phyloP scores from a whole-genome alignment of 164 flowering plant species.

The Euptelea pleiosperma region DNA sequence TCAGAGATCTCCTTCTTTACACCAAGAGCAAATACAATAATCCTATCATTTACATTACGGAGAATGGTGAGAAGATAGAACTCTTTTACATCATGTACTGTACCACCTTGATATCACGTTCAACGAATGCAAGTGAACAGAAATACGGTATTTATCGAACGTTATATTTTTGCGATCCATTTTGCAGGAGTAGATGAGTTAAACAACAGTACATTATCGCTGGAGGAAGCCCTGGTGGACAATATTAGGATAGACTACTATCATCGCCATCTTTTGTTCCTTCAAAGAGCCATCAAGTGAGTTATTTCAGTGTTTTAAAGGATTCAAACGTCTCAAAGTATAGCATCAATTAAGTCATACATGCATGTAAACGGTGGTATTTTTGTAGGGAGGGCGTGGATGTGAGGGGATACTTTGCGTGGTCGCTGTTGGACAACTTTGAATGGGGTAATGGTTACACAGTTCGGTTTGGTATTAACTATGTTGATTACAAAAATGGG shows the following conservation, averaged over 20 bases:
- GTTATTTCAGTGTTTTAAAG: too few species aligned
- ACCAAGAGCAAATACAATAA: conserved; percentile 36
- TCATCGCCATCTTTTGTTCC: conserved; percentile 21
- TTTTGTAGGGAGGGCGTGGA: too few species aligned
- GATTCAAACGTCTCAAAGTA: too few species aligned
- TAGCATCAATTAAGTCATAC: background rate
- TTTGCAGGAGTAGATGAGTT: conserved; percentile 17
- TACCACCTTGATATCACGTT: background rate
- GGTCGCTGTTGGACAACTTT: conserved; percentile 37
- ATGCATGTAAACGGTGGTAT: background rate
- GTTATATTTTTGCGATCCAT: background rate
- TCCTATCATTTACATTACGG: conserved; percentile 49
- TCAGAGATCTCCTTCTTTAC: conserved; percentile 32
- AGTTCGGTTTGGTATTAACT: conserved; percentile 23
- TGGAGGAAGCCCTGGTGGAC: conserved; percentile 23
- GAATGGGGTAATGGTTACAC: conserved; percentile 37
- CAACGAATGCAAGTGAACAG: background rate
- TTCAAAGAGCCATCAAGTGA: conserved; percentile 29
- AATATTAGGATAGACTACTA: conserved; percentile 24
- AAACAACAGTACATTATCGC: conserved; percentile 14
- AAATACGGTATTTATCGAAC: background rate
- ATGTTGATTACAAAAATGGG: conserved; percentile 26
- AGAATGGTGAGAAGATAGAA: conserved; percentile 36
- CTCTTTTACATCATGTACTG: background rate
- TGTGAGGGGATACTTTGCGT: conserved; percentile 38